Percentiles rank a stretch among this genome's conserved stretches.
Evolutionary conservation across 805 yeast genomes (phyloP).

Genomic region (Kluyveromyces nonfermentans): DNA sequence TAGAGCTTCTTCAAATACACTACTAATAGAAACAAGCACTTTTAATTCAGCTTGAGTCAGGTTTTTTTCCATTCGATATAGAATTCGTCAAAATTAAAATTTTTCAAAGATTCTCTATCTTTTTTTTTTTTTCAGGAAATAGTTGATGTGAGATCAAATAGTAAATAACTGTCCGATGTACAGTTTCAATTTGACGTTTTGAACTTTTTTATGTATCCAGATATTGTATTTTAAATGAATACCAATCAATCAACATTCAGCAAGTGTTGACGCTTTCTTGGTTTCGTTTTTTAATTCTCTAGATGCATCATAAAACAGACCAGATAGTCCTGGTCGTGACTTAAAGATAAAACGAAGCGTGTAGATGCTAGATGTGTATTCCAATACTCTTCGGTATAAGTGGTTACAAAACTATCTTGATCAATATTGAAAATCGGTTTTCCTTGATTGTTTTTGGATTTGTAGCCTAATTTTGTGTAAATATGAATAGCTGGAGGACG

Average conservation of each 20-base stretch:
- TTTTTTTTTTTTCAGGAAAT: not conserved
- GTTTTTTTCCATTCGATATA: not conserved
- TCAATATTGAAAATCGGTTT: slow-evolving; percentile 15
- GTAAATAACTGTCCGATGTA: not conserved
- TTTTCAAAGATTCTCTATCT: too few species aligned
- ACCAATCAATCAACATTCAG: too few species aligned
- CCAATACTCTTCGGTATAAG: not conserved
- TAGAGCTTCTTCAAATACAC: not conserved
- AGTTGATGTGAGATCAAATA: not conserved
- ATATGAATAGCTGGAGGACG: slow-evolving; percentile 24
- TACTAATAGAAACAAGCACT: not conserved
- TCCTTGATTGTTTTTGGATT: slow-evolving; percentile 12
- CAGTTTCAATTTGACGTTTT: too few species aligned
- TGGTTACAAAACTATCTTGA: slow-evolving; percentile 1
- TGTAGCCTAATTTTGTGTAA: slow-evolving; percentile 19
- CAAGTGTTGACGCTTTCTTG: too few species aligned
- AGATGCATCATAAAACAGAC: slow-evolving; percentile 4
- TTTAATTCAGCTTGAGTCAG: not conserved
- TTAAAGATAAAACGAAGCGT: slow-evolving; percentile 13
- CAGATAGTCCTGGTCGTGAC: slow-evolving; percentile 26
- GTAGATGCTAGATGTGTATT: not conserved
- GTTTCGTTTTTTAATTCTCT: too few species aligned
- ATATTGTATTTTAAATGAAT: too few species aligned
- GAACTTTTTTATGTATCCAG: too few species aligned
- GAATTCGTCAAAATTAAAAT: not conserved